Evolutionary conservation across 768 basidiomycete species (phyloP).

Genomic region (Mycena filopes): DNA sequence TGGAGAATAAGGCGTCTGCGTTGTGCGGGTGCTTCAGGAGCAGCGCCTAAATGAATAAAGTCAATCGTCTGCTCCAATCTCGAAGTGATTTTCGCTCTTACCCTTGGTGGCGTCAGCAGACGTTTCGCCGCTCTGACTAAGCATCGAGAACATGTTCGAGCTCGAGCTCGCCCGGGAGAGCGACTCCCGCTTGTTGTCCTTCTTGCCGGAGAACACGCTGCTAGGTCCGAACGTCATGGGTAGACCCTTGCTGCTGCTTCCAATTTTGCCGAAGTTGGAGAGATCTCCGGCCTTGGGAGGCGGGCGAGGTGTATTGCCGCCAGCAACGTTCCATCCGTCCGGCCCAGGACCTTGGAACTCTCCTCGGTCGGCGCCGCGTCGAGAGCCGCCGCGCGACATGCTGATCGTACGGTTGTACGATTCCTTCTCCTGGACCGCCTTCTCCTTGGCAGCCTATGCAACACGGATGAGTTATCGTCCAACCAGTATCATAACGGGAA

Average conservation of each 20-base stretch:
- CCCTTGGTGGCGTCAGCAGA: slow-evolving; percentile 64
- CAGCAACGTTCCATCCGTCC: slow-evolving; percentile 87
- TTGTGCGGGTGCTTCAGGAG: slow-evolving; percentile 60
- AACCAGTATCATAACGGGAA: slow-evolving; percentile 30
- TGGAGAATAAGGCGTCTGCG: slow-evolving; percentile 79
- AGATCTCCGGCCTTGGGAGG: slow-evolving; percentile 87
- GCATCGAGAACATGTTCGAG: slow-evolving; percentile 91
- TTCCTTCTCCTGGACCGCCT: slow-evolving; percentile 71
- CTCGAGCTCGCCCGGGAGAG: slow-evolving; percentile 83
- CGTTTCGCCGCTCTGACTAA: slow-evolving; percentile 71
- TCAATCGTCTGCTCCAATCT: too few relatives aligned
- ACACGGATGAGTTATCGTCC: slow-evolving; percentile 17
- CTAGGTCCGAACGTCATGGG: slow-evolving; percentile 86
- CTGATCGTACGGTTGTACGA: slow-evolving; percentile 68
- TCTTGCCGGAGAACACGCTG: slow-evolving; percentile 84
- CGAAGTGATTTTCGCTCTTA: slow-evolving; percentile 46
- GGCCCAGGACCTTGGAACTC: slow-evolving; percentile 68
- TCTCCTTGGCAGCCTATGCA: slow-evolving; percentile 83
- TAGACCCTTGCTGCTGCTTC: slow-evolving; percentile 77
- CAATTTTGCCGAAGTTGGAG: slow-evolving; percentile 90
- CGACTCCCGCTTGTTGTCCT: slow-evolving; percentile 73
- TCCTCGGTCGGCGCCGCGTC: slow-evolving; percentile 81
- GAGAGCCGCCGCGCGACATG: slow-evolving; percentile 92
- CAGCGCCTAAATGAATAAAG: slow-evolving; percentile 40
- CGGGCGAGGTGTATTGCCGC: slow-evolving; percentile 60